Percentiles rank a stretch among this genome's conserved stretches.
phyloP scores from a whole-genome alignment of 306 rosid genomes.

The Fragaria vesca region DNA sequence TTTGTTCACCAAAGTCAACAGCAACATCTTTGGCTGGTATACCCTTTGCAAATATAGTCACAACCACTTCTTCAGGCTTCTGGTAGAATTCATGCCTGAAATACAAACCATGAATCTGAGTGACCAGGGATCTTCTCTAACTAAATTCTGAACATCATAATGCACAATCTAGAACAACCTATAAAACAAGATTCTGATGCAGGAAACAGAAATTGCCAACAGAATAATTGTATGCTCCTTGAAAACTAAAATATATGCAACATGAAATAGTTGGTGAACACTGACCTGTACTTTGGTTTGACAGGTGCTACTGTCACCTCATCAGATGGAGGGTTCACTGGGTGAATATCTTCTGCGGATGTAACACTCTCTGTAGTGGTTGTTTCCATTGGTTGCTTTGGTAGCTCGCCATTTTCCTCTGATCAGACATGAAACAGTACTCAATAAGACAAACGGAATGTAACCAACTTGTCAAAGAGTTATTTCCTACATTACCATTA shows the following conservation, averaged over 20 bases:
- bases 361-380: slow-evolving; percentile 19
- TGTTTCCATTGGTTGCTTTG: slow-evolving; percentile 33
- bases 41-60: slow-evolving; percentile 81
- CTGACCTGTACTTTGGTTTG: slow-evolving; percentile 79
- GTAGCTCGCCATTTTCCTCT: slow-evolving; percentile 56
- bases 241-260: slow-evolving; percentile 11
- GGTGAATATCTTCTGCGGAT: slow-evolving; percentile 33
- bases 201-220: not conserved
- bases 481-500: not conserved
- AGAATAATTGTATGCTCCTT: not conserved
- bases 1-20: slow-evolving; percentile 84
- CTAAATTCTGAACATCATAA: not conserved
- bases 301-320: slow-evolving; percentile 30
- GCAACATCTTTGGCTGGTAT: slow-evolving; percentile 48
- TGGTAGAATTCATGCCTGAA: slow-evolving; percentile 82
- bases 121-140: not conserved
- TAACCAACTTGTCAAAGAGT: slow-evolving; percentile 11
- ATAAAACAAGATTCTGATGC: not conserved
- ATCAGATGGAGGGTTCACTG: slow-evolving; percentile 25
- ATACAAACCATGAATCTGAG: slow-evolving; percentile 17
- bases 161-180: not conserved
- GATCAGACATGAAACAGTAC: slow-evolving; percentile 31
- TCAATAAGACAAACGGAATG: slow-evolving; percentile 11
- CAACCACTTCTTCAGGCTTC: slow-evolving; percentile 68
- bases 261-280: not conserved